These are phyloP conservation scores for Geotrichum aggregatum DNA, from an alignment of 1,139 yeast genomes.

Conservation along the genomic window DNA sequence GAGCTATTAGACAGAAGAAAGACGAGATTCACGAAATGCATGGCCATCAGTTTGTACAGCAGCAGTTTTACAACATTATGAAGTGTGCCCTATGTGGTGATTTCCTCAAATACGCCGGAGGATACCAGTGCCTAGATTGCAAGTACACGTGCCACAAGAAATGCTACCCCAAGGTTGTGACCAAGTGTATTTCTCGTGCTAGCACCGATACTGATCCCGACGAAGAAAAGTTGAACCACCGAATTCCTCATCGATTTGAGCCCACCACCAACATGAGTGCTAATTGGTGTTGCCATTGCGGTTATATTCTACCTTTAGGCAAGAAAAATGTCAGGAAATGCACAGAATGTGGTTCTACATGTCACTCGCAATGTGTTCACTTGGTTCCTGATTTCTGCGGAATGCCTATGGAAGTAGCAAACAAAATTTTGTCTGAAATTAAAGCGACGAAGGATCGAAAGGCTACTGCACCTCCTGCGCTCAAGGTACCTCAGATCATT, in stretches of 20 bases:
- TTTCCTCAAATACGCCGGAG: conserved; percentile 78
- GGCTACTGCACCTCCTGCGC: conserved; percentile 28
- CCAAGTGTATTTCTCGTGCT: conserved; percentile 90
- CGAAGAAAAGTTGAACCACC: conserved; percentile 88
- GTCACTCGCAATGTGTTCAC: conserved; percentile 89
- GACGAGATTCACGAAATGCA: conserved; percentile 94
- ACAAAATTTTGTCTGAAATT: conserved; percentile 78
- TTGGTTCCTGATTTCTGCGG: conserved; percentile 97
- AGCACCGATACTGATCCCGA: conserved; percentile 79
- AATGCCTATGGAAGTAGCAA: conserved; percentile 96
- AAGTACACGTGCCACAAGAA: conserved; percentile 89
- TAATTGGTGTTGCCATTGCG: conserved; percentile 99
- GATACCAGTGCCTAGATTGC: conserved; percentile 95
- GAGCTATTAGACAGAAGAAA: conserved; percentile 92
- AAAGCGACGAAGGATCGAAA: conserved; percentile 62
- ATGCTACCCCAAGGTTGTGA: conserved; percentile 89
- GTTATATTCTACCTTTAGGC: conserved; percentile 92
- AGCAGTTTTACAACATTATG: conserved; percentile 93
- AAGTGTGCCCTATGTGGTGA: conserved; percentile 96
- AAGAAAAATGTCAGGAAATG: conserved; percentile 91
- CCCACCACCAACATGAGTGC: conserved; percentile 90
- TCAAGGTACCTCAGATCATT: background rate
- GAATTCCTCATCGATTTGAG: conserved; percentile 94
- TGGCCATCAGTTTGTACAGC: conserved; percentile 95
- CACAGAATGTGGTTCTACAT: conserved; percentile 90